phyloP scores from a whole-genome alignment of 805 yeast species.

The Nakazawaea populi region DNA sequence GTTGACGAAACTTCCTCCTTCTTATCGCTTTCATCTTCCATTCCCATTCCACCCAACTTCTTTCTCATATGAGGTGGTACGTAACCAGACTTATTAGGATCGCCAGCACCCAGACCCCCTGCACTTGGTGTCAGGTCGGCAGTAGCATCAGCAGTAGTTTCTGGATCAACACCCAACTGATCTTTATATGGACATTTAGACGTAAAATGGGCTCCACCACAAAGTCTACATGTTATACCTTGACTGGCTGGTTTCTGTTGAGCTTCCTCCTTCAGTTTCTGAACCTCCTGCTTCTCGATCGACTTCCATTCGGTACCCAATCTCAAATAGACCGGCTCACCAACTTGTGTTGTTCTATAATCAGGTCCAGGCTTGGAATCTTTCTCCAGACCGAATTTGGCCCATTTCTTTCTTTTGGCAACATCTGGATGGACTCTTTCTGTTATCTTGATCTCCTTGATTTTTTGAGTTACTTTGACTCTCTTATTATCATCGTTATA shows the following conservation, averaged over 20 bases:
- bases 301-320: constrained; percentile 76
- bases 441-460: constrained; percentile 68
- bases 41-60: constrained; percentile 28
- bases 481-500: constrained; percentile 75
- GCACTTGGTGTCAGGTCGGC: constrained; percentile 15
- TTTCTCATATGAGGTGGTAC: constrained; percentile 59
- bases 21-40: constrained; percentile 28
- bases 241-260: constrained; percentile 33
- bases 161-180: constrained; percentile 56
- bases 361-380: constrained; percentile 79
- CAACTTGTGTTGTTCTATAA: constrained; percentile 79
- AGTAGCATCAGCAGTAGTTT: constrained; percentile 32
- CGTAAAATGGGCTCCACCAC: constrained; percentile 93
- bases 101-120: constrained; percentile 21
- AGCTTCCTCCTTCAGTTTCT: constrained; percentile 36
- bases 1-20: constrained; percentile 73
- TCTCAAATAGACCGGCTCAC: constrained; percentile 74
- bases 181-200: constrained; percentile 94
- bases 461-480: constrained; percentile 80
- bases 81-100: constrained; percentile 35
- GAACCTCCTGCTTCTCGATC: constrained; percentile 67
- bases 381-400: constrained; percentile 78
- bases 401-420: constrained; percentile 87
- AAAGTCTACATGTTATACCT: constrained; percentile 70
- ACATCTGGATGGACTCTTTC: constrained; percentile 81